Evolutionary conservation across 768 basidiomycete species (phyloP).

Genomic region (Boletus tylopilopsis): DNA sequence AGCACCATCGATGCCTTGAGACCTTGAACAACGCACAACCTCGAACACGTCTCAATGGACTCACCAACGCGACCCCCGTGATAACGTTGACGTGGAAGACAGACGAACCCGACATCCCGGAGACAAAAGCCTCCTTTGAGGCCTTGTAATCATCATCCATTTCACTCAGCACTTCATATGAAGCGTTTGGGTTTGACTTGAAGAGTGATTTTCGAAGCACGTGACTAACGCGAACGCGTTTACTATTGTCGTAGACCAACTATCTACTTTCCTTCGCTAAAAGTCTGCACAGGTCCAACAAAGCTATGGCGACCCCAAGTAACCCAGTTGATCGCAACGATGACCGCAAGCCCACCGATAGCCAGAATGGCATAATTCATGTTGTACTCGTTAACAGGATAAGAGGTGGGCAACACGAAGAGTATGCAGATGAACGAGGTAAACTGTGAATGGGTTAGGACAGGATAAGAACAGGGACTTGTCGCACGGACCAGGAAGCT

Average conservation of each 20-base stretch:
- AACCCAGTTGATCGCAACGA: conserved; percentile 46
- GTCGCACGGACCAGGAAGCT: conserved; percentile 40
- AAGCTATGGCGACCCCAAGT: conserved; percentile 47
- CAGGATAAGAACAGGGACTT: neutral
- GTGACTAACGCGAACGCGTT: conserved; percentile 13
- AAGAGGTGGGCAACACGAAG: conserved; percentile 53
- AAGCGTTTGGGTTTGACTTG: neutral
- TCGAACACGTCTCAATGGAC: conserved; percentile 23
- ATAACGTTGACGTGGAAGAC: conserved; percentile 66
- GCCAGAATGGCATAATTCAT: conserved; percentile 61
- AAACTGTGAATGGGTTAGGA: conserved; percentile 36
- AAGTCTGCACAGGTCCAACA: conserved; percentile 42
- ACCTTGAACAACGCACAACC: conserved; percentile 18
- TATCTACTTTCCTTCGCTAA: neutral
- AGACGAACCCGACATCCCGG: conserved; percentile 67
- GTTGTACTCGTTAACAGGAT: conserved; percentile 44
- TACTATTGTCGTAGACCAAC: neutral
- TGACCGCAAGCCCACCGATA: conserved; percentile 41
- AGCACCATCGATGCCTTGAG: conserved; percentile 67
- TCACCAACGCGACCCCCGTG: conserved; percentile 60
- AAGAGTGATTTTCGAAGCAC: conserved; percentile 4
- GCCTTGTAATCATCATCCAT: conserved; percentile 53
- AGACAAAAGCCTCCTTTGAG: conserved; percentile 80
- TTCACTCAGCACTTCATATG: neutral
- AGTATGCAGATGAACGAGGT: conserved; percentile 49